Evolutionary conservation across 2,329 filamentous ascomycete genomes (phyloP).

Genomic region (Ceratocystis ficicola): DNA sequence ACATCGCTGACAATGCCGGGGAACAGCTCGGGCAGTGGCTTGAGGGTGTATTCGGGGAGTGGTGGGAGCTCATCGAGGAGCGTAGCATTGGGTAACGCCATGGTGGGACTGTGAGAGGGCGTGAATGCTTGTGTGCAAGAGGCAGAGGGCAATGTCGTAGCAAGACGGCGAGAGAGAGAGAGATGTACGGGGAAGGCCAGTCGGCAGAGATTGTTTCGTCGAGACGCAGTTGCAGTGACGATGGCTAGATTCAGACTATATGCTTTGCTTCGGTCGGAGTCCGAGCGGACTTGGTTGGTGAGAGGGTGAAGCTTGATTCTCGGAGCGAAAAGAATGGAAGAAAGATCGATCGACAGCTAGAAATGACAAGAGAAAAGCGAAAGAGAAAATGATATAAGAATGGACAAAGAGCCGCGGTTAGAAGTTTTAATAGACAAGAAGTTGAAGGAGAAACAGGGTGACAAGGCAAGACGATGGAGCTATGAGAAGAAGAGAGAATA

Average conservation of each 20-base stretch:
- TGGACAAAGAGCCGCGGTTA: not conserved
- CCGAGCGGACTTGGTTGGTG: not conserved
- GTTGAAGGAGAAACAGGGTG: not conserved
- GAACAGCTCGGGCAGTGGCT: conserved; percentile 57
- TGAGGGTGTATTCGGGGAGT: conserved; percentile 67
- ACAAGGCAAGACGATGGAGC: conserved; percentile 1
- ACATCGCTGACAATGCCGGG: conserved; percentile 64
- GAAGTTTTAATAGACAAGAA: conserved; percentile 7
- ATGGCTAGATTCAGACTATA: not conserved
- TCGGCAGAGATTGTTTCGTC: not conserved
- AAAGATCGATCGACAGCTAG: not conserved
- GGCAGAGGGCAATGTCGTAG: not conserved
- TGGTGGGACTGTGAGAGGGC: conserved; percentile 26
- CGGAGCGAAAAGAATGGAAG: not conserved
- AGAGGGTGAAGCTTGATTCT: not conserved
- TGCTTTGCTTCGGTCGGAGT: not conserved
- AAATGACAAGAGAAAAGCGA: not conserved
- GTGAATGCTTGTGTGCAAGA: not conserved
- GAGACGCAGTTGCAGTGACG: not conserved
- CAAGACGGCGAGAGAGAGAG: not conserved
- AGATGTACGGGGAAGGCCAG: not conserved
- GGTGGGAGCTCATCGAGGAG: conserved; percentile 58
- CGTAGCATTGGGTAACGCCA: conserved; percentile 41
- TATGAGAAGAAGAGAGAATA: conserved; percentile 5
- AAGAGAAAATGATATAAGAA: conserved; percentile 11